These are phyloP conservation scores for Suhomyces atakaporum DNA, from an alignment of 1,139 yeast species.

Conservation along the genomic window DNA sequence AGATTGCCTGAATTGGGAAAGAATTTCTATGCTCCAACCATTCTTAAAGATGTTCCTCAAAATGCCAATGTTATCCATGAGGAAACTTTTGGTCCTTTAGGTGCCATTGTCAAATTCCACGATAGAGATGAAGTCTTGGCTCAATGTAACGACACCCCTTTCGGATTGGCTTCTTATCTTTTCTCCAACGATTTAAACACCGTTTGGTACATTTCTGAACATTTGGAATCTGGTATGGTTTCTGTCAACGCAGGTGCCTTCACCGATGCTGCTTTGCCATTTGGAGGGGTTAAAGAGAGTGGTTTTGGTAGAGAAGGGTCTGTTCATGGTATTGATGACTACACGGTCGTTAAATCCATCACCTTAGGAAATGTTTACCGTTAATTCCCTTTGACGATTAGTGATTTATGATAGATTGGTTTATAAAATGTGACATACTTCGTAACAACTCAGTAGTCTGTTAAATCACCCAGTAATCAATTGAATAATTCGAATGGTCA, in stretches of 20 bases:
- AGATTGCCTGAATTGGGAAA: conserved; percentile 67
- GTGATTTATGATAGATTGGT: background rate
- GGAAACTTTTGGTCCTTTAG: conserved; percentile 91
- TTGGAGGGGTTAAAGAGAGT: conserved; percentile 79
- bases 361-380: conserved; percentile 40
- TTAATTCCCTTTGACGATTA: background rate
- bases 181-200: conserved; percentile 56
- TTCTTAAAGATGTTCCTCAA: conserved; percentile 63
- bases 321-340: conserved; percentile 73
- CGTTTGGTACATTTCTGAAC: conserved; percentile 55
- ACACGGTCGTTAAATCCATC: conserved; percentile 63
- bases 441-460: too few relatives aligned
- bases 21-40: conserved; percentile 75
- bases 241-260: conserved; percentile 75
- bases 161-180: conserved; percentile 80
- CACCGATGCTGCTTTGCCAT: conserved; percentile 72
- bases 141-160: conserved; percentile 67
- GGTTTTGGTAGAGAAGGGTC: conserved; percentile 88
- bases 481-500: too few relatives aligned
- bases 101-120: conserved; percentile 69
- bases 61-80: conserved; percentile 66
- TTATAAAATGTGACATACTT: too few relatives aligned
- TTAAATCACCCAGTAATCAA: too few relatives aligned
- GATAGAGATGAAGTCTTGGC: conserved; percentile 68
- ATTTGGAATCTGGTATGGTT: conserved; percentile 78